Evolutionary conservation across 169 alveolate species (phyloP), one percentile per base, ranked within the genome.

Genomic region (Cryptosporidium sp.): DNA sequence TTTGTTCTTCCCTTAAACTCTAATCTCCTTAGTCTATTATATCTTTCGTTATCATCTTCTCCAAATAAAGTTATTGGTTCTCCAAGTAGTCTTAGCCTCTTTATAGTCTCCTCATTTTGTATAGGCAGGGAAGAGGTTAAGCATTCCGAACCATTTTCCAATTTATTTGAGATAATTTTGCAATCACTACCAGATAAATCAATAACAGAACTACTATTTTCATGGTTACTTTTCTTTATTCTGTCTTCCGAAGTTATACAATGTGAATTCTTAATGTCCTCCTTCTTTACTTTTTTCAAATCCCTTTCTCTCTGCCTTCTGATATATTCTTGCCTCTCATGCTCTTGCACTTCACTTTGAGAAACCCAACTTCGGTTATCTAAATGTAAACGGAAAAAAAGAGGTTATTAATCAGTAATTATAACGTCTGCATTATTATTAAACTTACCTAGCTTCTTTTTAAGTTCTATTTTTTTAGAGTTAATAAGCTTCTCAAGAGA

Each of bases 61-160:
- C 96, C 96, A 84, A 94, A 95, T 29, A 91, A 84, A 5, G 93
- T 91, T 10, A 92, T 85, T 10, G 97, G 96, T 60, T 92, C 92
- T 7, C 94, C 94, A 16, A 91, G 72, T 12, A 85, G 89, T 69
- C 97, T 91, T 10, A 95, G 60, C 53, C 93, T 56, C 18, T 58
- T 71, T 45, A 84, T 61, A 18, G 92, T 92, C 72, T 93, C 94
- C 39, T 69, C 61, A 16, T 51, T 69, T 10, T 62, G 67, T 21
- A 73, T 70, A 3, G 92, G 69, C 18, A 12, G 2, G 35, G 21
- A 3, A 37, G 29, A 37, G 14, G 4, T 7, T 33, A 56, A 1
- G 51, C 29, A 8, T 31, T 65, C 51, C 33, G 72, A 35, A 26
- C 42, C 31, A 65, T 33, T 14, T 26, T 7, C 7, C 18, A 3